Evolutionary conservation across 257 asterid genomes (phyloP).

Genomic region (Leonotis leonurus): DNA sequence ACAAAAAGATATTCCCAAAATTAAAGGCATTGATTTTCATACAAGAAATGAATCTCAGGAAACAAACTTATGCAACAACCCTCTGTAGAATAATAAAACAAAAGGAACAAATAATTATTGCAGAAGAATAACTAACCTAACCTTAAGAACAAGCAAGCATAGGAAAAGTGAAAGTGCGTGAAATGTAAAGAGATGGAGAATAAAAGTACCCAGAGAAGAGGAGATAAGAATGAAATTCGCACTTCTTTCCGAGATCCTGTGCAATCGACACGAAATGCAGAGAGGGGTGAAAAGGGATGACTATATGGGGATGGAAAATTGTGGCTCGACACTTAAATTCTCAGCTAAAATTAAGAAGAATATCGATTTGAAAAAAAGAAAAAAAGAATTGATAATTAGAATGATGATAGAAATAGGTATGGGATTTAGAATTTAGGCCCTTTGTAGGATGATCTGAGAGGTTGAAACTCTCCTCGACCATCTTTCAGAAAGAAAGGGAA

Average conservation of each 20-base stretch:
- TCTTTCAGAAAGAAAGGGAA: slow-evolving; percentile 72
- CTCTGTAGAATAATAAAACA: slow-evolving; percentile 9
- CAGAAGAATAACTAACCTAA: slow-evolving; percentile 33
- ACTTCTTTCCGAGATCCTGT: slow-evolving; percentile 17
- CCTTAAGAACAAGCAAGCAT: slow-evolving; percentile 25
- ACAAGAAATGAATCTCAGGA: slow-evolving; percentile 21
- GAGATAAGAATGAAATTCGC: not conserved
- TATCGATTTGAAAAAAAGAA: slow-evolving; percentile 5
- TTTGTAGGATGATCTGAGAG: slow-evolving; percentile 91
- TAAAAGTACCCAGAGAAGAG: slow-evolving; percentile 31
- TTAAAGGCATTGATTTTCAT: slow-evolving; percentile 18
- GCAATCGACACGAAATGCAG: slow-evolving; percentile 16
- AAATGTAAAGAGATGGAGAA: slow-evolving; percentile 18
- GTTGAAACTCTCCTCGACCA: slow-evolving; percentile 79
- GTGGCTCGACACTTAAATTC: slow-evolving; percentile 18
- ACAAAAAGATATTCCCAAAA: slow-evolving; percentile 14
- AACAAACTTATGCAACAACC: slow-evolving; percentile 14
- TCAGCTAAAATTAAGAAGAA: slow-evolving; percentile 20
- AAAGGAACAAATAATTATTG: not conserved
- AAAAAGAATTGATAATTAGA: not conserved
- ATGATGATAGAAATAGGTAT: slow-evolving; percentile 7
- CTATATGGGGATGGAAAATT: slow-evolving; percentile 1
- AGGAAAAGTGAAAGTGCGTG: slow-evolving; percentile 16
- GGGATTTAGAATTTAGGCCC: slow-evolving; percentile 31
- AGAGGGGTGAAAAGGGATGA: slow-evolving; percentile 13